Percentiles rank a stretch among this genome's conserved stretches.
These are phyloP conservation scores for Neurospora sp. DNA, from an alignment of 495 filamentous ascomycete genomes.

Conservation along the genomic window DNA sequence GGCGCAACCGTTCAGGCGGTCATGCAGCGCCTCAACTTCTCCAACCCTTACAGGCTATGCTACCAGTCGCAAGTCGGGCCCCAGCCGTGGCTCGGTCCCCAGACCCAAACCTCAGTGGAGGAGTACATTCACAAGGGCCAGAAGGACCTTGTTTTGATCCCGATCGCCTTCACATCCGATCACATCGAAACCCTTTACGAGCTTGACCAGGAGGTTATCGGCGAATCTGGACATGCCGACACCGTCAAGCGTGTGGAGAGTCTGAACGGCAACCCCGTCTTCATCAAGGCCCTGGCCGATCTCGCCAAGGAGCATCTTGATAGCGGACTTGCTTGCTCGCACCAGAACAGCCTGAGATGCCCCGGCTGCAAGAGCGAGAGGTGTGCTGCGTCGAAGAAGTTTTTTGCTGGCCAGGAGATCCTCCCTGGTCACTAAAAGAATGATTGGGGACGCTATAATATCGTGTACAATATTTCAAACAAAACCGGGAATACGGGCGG, in stretches of 20 bases:
- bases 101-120: constrained; percentile 80
- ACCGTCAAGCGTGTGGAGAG: constrained; percentile 87
- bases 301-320: constrained; percentile 71
- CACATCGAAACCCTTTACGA: constrained; percentile 98
- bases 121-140: constrained; percentile 84
- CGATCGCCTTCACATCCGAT: constrained; percentile 95
- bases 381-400: constrained; percentile 85
- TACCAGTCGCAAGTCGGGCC: constrained; percentile 99
- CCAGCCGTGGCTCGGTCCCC: constrained; percentile 88
- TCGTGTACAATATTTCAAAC: not conserved
- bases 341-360: constrained; percentile 86
- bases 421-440: not conserved
- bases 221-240: constrained; percentile 66
- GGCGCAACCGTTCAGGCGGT: constrained; percentile 96
- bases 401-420: constrained; percentile 55
- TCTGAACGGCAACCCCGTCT: constrained; percentile 82
- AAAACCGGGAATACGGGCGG: not conserved
- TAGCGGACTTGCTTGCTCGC: constrained; percentile 53
- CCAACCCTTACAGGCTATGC: constrained; percentile 83
- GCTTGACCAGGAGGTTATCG: constrained; percentile 90
- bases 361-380: constrained; percentile 87
- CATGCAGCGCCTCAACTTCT: constrained; percentile 76
- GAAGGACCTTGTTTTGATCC: constrained; percentile 83
- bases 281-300: constrained; percentile 83
- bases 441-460: not conserved